These are phyloP conservation scores for Litchi chinensis DNA, from an alignment of 345 rosid genomes.

Conservation along the genomic window DNA sequence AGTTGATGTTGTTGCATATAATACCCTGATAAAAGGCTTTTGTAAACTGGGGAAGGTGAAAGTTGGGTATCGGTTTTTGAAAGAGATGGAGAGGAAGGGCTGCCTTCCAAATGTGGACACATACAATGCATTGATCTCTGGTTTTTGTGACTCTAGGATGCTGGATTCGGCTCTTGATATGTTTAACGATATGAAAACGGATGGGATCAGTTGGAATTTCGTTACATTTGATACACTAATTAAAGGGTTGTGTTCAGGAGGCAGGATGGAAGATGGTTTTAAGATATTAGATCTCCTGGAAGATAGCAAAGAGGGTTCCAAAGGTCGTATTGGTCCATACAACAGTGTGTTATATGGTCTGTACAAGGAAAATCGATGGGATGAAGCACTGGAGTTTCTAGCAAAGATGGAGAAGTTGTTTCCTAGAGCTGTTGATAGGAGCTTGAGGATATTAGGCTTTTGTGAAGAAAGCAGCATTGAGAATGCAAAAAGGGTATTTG, in stretches of 20 bases:
- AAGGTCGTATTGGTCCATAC: slow-evolving; percentile 54
- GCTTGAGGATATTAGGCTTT: slow-evolving; percentile 52
- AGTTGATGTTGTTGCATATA: slow-evolving; percentile 68
- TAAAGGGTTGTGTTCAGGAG: slow-evolving; percentile 55
- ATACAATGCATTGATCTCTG: slow-evolving; percentile 63
- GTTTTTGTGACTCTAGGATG: slow-evolving; percentile 58
- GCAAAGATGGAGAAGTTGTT: slow-evolving; percentile 62
- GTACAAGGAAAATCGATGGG: slow-evolving; percentile 51
- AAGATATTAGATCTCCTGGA: slow-evolving; percentile 78
- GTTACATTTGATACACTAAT: slow-evolving; percentile 58
- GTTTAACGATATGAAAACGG: slow-evolving; percentile 77
- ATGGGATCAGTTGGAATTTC: slow-evolving; percentile 70
- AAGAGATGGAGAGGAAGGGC: slow-evolving; percentile 82
- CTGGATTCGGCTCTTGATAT: slow-evolving; percentile 63
- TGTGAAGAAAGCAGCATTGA: slow-evolving; percentile 54
- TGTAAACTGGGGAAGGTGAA: slow-evolving; percentile 61
- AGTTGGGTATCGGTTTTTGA: slow-evolving; percentile 55
- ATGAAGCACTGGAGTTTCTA: slow-evolving; percentile 66
- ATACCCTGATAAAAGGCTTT: slow-evolving; percentile 72
- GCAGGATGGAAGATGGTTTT: slow-evolving; percentile 56
- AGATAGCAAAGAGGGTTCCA: slow-evolving; percentile 42
- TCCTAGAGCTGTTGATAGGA: slow-evolving; percentile 67
- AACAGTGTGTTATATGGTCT: slow-evolving; percentile 70
- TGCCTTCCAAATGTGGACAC: slow-evolving; percentile 77
- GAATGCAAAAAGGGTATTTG: slow-evolving; percentile 51